phyloP scores from a whole-genome alignment of 495 filamentous ascomycete genomes.

The Xylaria palmicola region DNA sequence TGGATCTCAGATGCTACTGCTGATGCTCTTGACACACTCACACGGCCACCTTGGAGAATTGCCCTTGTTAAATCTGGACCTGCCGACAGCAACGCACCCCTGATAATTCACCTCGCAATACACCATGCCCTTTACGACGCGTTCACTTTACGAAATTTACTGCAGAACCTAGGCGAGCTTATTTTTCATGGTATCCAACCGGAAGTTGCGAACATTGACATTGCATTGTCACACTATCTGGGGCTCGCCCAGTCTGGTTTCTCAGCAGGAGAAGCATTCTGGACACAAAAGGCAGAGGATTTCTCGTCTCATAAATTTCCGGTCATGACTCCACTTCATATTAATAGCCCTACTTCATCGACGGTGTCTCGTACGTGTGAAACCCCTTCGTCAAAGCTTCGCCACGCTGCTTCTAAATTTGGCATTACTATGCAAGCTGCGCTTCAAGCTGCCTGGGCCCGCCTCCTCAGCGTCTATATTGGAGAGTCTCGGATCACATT shows the following conservation, averaged over 20 bases:
- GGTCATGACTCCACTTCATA: slow-evolving; percentile 60
- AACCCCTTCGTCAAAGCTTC: slow-evolving; percentile 42
- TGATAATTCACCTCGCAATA: slow-evolving; percentile 48
- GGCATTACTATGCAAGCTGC: slow-evolving; percentile 70
- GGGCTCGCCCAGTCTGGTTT: slow-evolving; percentile 34
- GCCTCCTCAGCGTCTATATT: slow-evolving; percentile 66
- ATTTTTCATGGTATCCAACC: slow-evolving; percentile 1
- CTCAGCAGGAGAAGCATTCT: slow-evolving; percentile 53
- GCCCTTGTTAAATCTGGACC: slow-evolving; percentile 18
- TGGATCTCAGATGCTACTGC: slow-evolving; percentile 30
- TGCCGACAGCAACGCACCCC: slow-evolving; percentile 1
- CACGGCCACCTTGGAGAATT: slow-evolving; percentile 32
- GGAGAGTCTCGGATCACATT: slow-evolving; percentile 68
- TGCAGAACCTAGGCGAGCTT: slow-evolving; percentile 50
- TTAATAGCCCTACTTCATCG: slow-evolving; percentile 34
- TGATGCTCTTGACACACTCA: slow-evolving; percentile 12
- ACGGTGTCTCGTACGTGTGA: slow-evolving; percentile 42
- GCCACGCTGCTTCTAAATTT: slow-evolving; percentile 48
- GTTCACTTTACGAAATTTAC: slow-evolving; percentile 58
- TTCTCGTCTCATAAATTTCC: slow-evolving; percentile 65
- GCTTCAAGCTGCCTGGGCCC: slow-evolving; percentile 72
- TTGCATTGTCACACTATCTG: slow-evolving; percentile 54
- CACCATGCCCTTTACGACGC: slow-evolving; percentile 84
- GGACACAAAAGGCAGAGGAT: slow-evolving; percentile 53
- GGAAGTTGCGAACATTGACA: slow-evolving; percentile 31